These are phyloP conservation scores for Rhizoclosmatium globosum DNA, from an alignment of 192 early-diverging fungal species.

Conservation along the genomic window DNA sequence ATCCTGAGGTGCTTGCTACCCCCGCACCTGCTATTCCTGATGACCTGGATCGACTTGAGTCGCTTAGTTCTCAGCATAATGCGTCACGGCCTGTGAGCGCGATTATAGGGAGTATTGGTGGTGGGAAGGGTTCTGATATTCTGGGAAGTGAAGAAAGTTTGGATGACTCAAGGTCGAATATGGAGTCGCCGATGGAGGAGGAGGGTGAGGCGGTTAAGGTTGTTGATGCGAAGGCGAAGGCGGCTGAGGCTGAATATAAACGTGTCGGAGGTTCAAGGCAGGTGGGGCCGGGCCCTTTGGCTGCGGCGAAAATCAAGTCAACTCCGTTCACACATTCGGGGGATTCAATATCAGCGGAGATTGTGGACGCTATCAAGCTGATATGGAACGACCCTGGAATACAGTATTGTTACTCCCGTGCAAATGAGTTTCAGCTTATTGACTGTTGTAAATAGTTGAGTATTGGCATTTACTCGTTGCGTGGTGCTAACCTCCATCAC, in stretches of 20 bases:
- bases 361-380: constrained; percentile 28
- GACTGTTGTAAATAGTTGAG: constrained; percentile 56
- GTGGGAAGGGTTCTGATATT: too few species aligned
- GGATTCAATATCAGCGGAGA: constrained; percentile 40
- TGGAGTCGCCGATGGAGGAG: constrained; percentile 51
- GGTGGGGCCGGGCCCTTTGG: constrained; percentile 24
- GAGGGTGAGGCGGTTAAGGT: constrained; percentile 82
- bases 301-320: constrained; percentile 40
- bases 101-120: too few species aligned
- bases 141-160: background rate
- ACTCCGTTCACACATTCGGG: constrained; percentile 44
- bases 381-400: constrained; percentile 59
- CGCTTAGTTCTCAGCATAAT: constrained; percentile 31
- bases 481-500: constrained; percentile 4
- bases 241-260: constrained; percentile 10
- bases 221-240: constrained; percentile 56
- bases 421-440: constrained; percentile 56
- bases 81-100: background rate
- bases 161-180: constrained; percentile 8
- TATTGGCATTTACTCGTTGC: background rate
- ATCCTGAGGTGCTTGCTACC: background rate
- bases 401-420: constrained; percentile 42
- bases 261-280: constrained; percentile 5
- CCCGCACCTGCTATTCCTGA: background rate
- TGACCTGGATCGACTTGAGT: constrained; percentile 33